Percentiles rank a stretch among this genome's conserved stretches.
Conservation (phyloP, 345 rosid species). For the Aegle marmelos region DNA sequence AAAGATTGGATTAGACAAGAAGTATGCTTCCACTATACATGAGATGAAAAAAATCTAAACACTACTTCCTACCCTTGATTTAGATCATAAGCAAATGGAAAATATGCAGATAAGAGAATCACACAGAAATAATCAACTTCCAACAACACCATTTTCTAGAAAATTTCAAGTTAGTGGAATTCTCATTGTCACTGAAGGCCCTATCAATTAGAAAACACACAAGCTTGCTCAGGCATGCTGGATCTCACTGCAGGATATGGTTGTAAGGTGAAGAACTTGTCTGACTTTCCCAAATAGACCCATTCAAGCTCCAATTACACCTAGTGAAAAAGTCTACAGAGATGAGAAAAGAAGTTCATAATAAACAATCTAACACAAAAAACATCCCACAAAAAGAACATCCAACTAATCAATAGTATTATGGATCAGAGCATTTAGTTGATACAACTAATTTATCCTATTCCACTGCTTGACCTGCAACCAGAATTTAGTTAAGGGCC, state of each 20-base stretch:
- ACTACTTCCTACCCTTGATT: not conserved
- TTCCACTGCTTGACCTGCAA: not conserved
- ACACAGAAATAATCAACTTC: not conserved
- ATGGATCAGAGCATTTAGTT: not conserved
- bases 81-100: not conserved
- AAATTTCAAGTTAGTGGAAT: constrained; percentile 2
- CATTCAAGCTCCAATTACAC: no score
- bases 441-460: not conserved
- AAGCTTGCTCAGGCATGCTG: no score
- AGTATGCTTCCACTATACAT: not conserved
- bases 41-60: not conserved
- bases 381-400: not conserved
- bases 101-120: not conserved
- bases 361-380: not conserved
- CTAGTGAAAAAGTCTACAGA: not conserved
- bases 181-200: not conserved
- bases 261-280: no score
- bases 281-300: no score
- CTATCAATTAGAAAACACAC: no score
- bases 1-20: constrained; percentile 8
- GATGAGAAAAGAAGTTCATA: not conserved
- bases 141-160: not conserved
- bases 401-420: not conserved
- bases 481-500: not conserved
- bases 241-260: no score